Conservation (phyloP, 371 early-diverging fungal species). For the Mortierella sp. region DNA sequence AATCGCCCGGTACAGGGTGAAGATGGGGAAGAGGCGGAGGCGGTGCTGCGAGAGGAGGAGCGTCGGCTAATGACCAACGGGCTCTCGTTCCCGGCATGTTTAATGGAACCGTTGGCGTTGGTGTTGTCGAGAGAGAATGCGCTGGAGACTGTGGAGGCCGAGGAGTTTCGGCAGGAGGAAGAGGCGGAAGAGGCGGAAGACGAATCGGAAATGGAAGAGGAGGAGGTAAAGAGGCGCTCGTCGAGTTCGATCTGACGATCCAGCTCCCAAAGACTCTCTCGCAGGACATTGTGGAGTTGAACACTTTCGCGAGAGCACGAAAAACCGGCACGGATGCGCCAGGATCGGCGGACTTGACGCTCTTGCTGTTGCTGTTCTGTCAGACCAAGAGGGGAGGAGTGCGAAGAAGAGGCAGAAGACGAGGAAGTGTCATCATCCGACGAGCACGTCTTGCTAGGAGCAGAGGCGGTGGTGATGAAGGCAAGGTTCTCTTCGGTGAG, state of each 20-base stretch:
- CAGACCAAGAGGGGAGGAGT: background rate
- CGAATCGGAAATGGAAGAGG: background rate
- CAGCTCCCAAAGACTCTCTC: slow-evolving; percentile 38
- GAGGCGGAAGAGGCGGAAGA: background rate
- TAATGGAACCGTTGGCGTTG: background rate
- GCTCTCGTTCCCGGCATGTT: background rate
- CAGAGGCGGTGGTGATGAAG: background rate
- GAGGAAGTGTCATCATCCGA: background rate
- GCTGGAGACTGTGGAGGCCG: slow-evolving; percentile 20
- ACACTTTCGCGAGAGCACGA: background rate
- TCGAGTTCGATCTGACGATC: slow-evolving; percentile 34
- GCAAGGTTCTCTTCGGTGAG: slow-evolving; percentile 22
- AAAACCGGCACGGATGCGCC: background rate
- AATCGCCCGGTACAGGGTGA: background rate
- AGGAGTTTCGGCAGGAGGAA: slow-evolving; percentile 1
- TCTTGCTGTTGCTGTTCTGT: slow-evolving; percentile 8
- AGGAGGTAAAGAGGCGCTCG: background rate
- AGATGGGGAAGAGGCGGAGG: background rate
- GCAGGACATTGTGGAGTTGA: slow-evolving; percentile 24
- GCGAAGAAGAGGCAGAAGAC: background rate
- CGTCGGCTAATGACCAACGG: background rate
- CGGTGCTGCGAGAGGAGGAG: background rate
- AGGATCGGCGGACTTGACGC: background rate
- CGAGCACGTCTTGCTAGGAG: background rate
- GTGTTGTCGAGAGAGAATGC: slow-evolving; percentile 14